Percentiles rank a stretch among this genome's conserved stretches.
Conservation (phyloP, 352 stramenopile genomes). For the Thraustochytrium sp. region DNA sequence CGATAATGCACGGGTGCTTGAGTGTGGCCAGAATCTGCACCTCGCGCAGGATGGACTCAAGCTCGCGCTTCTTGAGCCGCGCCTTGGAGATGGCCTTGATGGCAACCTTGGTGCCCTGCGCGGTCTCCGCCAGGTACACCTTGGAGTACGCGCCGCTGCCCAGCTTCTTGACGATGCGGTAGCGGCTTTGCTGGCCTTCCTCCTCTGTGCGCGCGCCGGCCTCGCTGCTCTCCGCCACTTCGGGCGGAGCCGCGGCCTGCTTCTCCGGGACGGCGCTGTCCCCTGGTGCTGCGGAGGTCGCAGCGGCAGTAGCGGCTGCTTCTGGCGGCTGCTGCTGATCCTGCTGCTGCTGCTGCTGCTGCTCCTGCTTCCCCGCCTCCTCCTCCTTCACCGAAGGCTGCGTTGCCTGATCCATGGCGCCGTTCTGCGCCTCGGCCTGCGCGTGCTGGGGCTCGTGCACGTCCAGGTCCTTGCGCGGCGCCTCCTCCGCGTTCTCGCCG, state of each 20-base stretch:
- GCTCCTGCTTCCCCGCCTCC: background rate
- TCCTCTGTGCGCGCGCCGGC: background rate
- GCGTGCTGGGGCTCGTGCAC: background rate
- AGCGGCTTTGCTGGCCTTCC: background rate
- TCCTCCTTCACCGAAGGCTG: background rate
- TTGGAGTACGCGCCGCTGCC: constrained; percentile 43
- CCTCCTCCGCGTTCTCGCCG: background rate
- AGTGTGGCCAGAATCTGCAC: constrained; percentile 7
- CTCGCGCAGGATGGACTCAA: constrained; percentile 41
- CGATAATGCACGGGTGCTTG: constrained; percentile 34
- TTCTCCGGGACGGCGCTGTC: background rate
- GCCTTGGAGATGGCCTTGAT: constrained; percentile 45
- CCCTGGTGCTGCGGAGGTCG: background rate
- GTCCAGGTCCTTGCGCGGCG: background rate
- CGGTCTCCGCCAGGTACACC: constrained; percentile 37
- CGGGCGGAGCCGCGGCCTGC: background rate
- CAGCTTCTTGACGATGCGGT: constrained; percentile 38
- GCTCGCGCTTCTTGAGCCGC: constrained; percentile 22
- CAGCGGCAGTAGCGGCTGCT: too few relatives aligned
- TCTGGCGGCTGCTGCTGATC: background rate
- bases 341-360: background rate
- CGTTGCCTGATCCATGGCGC: too few relatives aligned
- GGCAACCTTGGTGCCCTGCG: constrained; percentile 28
- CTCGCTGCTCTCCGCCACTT: background rate
- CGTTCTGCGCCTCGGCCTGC: background rate